These are phyloP conservation scores for Hypoxylon lienhwacheense DNA, from an alignment of 495 filamentous ascomycete genomes.

Conservation along the genomic window DNA sequence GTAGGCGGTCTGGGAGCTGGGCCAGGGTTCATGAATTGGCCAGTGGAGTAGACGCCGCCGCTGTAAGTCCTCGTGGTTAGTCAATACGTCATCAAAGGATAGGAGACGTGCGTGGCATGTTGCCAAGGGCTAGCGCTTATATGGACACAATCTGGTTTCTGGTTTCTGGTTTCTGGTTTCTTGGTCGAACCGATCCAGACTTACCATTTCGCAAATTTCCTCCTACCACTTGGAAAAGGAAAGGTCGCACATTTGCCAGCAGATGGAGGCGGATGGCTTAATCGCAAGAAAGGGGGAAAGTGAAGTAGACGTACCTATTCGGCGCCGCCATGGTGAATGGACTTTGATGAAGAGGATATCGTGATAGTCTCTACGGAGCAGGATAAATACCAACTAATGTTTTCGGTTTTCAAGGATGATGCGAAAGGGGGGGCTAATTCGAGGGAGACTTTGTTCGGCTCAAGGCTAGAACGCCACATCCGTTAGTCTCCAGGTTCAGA, in stretches of 20 bases:
- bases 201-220: too few species aligned
- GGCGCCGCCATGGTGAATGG: constrained; percentile 33
- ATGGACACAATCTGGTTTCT: too few species aligned
- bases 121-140: neutral
- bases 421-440: constrained; percentile 3
- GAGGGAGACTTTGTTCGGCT: constrained; percentile 19
- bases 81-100: neutral
- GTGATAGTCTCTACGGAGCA: constrained; percentile 1
- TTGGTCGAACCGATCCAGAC: neutral
- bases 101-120: neutral
- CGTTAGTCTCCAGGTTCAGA: constrained; percentile 24
- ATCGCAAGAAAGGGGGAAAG: constrained; percentile 8
- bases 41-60: constrained; percentile 65
- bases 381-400: constrained; percentile 8
- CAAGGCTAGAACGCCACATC: constrained; percentile 20
- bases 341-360: constrained; percentile 1
- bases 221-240: too few species aligned
- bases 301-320: constrained; percentile 32
- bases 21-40: constrained; percentile 94
- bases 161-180: too few species aligned
- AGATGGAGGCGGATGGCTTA: neutral
- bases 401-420: constrained; percentile 18
- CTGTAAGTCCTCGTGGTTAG: constrained; percentile 25
- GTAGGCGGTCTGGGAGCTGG: constrained; percentile 89
- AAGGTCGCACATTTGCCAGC: neutral